Conservation (phyloP, 2,329 filamentous ascomycete species). For the Cercospora beticola region DNA sequence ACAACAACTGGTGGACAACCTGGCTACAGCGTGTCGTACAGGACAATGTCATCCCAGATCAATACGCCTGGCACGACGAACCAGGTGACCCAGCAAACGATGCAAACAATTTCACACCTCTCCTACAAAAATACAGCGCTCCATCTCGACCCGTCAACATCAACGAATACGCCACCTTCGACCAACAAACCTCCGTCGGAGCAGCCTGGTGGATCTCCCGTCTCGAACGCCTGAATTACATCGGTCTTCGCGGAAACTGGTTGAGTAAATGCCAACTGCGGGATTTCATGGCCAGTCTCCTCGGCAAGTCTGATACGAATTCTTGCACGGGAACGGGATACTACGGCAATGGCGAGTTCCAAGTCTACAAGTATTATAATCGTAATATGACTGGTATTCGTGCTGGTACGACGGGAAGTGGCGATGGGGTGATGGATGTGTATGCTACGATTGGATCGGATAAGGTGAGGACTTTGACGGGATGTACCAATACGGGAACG, state of each 20-base stretch:
- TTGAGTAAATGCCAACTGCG: conserved; percentile 43
- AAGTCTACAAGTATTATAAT: conserved; percentile 52
- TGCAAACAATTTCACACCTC: not conserved
- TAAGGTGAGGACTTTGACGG: conserved; percentile 40
- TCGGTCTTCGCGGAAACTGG: conserved; percentile 51
- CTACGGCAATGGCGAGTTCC: conserved; percentile 44
- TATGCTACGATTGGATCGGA: conserved; percentile 40
- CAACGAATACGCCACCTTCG: conserved; percentile 50
- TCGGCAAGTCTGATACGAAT: conserved; percentile 38
- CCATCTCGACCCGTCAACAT: conserved; percentile 42
- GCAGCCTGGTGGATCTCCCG: conserved; percentile 50
- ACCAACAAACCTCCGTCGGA: conserved; percentile 45
- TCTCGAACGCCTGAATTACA: conserved; percentile 47
- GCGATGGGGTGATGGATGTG: conserved; percentile 41
- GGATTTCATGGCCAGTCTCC: conserved; percentile 47
- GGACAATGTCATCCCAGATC: conserved; percentile 45
- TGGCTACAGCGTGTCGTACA: conserved; percentile 40
- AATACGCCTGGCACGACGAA: conserved; percentile 49
- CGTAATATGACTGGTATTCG: conserved; percentile 47
- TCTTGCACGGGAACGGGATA: conserved; percentile 36
- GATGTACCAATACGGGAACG: conserved; percentile 35
- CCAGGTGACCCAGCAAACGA: conserved; percentile 15
- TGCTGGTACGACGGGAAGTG: conserved; percentile 39
- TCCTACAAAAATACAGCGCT: conserved; percentile 10
- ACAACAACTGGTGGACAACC: conserved; percentile 45